A percentile compares a stretch with the other conserved stretches of the same genome.
Evolutionary conservation across 768 basidiomycete genomes (phyloP).

Genomic region (Boletellus sp.): DNA sequence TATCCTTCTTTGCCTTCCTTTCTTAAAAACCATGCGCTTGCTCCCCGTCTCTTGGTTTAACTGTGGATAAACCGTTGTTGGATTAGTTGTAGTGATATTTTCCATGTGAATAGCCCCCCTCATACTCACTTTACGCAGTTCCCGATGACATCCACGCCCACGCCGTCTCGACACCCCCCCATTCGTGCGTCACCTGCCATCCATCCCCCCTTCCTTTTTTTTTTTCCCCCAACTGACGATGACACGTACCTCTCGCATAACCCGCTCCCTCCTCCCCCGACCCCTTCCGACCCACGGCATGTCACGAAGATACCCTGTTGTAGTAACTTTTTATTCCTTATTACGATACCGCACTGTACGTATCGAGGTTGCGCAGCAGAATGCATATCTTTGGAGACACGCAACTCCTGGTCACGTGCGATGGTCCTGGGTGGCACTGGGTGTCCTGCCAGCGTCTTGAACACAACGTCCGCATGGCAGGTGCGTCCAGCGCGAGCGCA

Average conservation of each 20-base stretch:
- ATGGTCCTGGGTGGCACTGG: too few relatives aligned
- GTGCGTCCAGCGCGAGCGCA: not conserved
- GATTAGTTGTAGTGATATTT: slow-evolving; percentile 35
- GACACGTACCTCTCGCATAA: slow-evolving; percentile 23
- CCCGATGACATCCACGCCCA: slow-evolving; percentile 8
- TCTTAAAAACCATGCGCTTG: slow-evolving; percentile 18
- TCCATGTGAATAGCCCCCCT: slow-evolving; percentile 26
- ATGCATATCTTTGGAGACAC: slow-evolving; percentile 33
- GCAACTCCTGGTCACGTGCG: not conserved
- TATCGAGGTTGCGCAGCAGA: slow-evolving; percentile 36
- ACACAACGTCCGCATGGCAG: slow-evolving; percentile 14
- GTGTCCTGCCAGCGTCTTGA: too few relatives aligned
- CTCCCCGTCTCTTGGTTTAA: slow-evolving; percentile 26
- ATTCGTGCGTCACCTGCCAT: slow-evolving; percentile 23
- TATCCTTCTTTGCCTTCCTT: not conserved
- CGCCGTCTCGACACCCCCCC: slow-evolving; percentile 7
- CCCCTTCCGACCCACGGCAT: slow-evolving; percentile 10
- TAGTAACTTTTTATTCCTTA: slow-evolving; percentile 27
- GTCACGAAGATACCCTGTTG: slow-evolving; percentile 37
- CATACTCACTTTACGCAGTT: slow-evolving; percentile 25
- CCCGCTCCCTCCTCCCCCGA: slow-evolving; percentile 4
- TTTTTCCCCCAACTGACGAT: slow-evolving; percentile 26
- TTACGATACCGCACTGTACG: slow-evolving; percentile 23
- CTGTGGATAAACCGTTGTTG: slow-evolving; percentile 36
- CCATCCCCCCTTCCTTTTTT: not conserved